Conservation (phyloP, 331 rosid genomes). For the Cydonia oblonga region DNA sequence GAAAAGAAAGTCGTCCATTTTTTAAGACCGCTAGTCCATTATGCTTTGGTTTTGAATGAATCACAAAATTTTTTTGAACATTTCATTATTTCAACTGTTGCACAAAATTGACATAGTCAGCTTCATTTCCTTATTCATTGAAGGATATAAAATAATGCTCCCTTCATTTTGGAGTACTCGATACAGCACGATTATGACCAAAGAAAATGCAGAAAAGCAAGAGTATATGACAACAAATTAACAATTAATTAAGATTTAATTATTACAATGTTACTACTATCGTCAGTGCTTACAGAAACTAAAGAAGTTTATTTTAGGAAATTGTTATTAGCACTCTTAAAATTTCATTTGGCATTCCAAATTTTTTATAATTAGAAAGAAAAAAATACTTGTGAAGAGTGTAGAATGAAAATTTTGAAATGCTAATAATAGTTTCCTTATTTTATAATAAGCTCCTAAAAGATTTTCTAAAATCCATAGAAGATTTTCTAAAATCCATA, state of each 20-base stretch:
- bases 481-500: not conserved
- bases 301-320: not conserved
- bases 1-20: not conserved
- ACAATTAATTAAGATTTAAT: not conserved
- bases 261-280: not conserved
- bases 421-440: too few species aligned
- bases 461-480: too few species aligned
- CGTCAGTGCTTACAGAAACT: not conserved
- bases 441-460: too few species aligned
- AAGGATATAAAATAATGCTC: not conserved
- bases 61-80: too few species aligned
- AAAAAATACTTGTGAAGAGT: too few species aligned
- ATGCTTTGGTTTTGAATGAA: too few species aligned
- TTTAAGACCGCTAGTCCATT: too few species aligned
- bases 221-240: not conserved
- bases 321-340: too few species aligned
- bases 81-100: not conserved
- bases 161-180: not conserved
- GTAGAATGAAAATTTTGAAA: too few species aligned
- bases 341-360: not conserved
- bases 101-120: not conserved
- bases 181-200: not conserved
- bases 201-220: not conserved
- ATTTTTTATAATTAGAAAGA: too few species aligned
- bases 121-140: not conserved